Conservation (phyloP, 495 filamentous ascomycete genomes). For the Amniculicola lignicola region DNA sequence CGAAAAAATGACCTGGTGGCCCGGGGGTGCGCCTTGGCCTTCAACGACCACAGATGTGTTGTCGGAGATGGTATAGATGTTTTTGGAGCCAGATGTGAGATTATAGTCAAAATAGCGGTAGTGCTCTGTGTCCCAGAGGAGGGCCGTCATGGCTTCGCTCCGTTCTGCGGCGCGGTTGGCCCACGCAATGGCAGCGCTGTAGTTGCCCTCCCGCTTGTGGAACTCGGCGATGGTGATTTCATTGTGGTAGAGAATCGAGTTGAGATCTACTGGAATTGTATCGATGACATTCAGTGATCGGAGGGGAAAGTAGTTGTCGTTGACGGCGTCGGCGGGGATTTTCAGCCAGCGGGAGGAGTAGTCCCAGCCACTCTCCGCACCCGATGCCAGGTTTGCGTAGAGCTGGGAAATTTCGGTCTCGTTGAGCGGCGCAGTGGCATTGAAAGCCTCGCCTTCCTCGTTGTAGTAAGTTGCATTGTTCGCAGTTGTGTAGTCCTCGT, state of each 20-base stretch:
- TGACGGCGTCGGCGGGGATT: conserved; percentile 31
- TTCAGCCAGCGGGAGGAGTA: conserved; percentile 33
- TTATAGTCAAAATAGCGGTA: conserved; percentile 38
- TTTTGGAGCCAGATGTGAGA: conserved; percentile 29
- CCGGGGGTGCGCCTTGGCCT: conserved; percentile 23
- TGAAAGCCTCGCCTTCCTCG: conserved; percentile 29
- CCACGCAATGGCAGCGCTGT: conserved; percentile 15
- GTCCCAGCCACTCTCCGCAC: conserved; percentile 35
- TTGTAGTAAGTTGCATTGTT: conserved; percentile 35
- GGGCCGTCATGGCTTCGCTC: conserved; percentile 30
- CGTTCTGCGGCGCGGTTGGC: conserved; percentile 20
- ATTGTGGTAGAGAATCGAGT: conserved; percentile 37
- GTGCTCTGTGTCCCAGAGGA: conserved; percentile 32
- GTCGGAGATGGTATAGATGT: conserved; percentile 27
- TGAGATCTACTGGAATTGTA: conserved; percentile 33
- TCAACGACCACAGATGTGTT: conserved; percentile 14
- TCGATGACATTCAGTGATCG: conserved; percentile 33
- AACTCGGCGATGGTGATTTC: conserved; percentile 30
- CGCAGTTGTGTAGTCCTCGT: conserved; percentile 35
- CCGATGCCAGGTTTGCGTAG: conserved; percentile 34
- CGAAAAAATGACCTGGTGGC: conserved; percentile 22
- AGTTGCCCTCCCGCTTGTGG: conserved; percentile 22
- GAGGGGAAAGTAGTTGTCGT: conserved; percentile 37
- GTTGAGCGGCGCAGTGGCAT: conserved; percentile 15
- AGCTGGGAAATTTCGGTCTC: conserved; percentile 26